phyloP scores from a whole-genome alignment of 345 rosid species.

The Erysimum cheiranthoides region DNA sequence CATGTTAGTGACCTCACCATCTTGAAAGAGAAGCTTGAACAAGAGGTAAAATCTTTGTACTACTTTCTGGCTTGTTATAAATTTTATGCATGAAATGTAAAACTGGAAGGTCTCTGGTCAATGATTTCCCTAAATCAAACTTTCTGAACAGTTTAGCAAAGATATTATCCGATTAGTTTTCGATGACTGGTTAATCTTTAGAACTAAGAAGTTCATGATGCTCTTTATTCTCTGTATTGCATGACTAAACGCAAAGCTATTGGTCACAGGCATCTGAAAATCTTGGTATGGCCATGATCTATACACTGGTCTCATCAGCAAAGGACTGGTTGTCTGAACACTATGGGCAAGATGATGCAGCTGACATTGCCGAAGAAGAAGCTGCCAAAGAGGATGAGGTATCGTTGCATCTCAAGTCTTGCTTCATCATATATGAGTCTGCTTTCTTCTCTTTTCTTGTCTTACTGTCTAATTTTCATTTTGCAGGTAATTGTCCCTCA shows the following conservation, averaged over 20 bases:
- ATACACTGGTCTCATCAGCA: constrained; percentile 87
- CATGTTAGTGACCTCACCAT: constrained; percentile 67
- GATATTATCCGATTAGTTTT: not conserved
- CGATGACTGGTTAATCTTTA: not conserved
- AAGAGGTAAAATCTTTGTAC: constrained; percentile 64
- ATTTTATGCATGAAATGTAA: not conserved
- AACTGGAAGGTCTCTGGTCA: constrained; percentile 6
- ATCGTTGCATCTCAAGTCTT: constrained; percentile 32
- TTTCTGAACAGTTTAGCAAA: not conserved
- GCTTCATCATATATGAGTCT: constrained; percentile 23
- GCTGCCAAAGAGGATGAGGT: constrained; percentile 87
- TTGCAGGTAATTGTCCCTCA: constrained; percentile 84
- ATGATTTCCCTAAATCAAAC: constrained; percentile 2
- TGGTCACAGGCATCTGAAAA: constrained; percentile 79
- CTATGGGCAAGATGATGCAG: constrained; percentile 63
- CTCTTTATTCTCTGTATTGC: not conserved
- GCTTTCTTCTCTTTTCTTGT: constrained; percentile 15
- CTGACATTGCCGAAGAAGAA: constrained; percentile 53
- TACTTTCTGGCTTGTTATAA: constrained; percentile 2
- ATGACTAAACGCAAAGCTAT: constrained; percentile 17
- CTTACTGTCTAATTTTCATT: constrained; percentile 26
- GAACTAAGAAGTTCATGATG: constrained; percentile 16
- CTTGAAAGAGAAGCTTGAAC: constrained; percentile 85
- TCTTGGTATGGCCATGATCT: constrained; percentile 98
- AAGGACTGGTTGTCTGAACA: constrained; percentile 90